Conservation (phyloP, 2,329 filamentous ascomycete genomes). For the Phaeosphaeria sp. region DNA sequence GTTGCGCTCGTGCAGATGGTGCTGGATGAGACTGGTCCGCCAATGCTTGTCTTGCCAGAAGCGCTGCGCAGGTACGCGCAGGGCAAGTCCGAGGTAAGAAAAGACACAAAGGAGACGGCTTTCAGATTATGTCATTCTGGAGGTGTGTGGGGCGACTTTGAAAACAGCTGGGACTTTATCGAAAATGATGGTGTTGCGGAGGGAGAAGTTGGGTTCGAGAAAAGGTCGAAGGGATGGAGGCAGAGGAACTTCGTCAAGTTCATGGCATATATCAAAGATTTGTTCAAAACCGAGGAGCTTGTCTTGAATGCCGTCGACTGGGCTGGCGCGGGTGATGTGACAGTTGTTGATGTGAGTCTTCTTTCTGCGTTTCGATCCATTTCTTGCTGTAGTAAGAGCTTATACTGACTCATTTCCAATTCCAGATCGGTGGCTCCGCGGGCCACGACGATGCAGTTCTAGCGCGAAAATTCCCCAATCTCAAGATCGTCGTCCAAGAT, state of each 20-base stretch:
- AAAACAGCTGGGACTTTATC: constrained; percentile 37
- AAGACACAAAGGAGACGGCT: constrained; percentile 32
- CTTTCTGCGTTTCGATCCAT: background rate
- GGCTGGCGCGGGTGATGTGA: constrained; percentile 28
- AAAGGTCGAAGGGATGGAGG: constrained; percentile 36
- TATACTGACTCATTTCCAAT: too few relatives aligned
- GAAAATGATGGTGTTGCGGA: constrained; percentile 36
- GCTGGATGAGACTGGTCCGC: constrained; percentile 32
- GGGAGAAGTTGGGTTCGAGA: constrained; percentile 16
- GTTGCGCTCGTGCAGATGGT: constrained; percentile 33
- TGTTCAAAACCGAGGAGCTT: constrained; percentile 36
- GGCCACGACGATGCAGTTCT: constrained; percentile 41
- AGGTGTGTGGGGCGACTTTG: constrained; percentile 28
- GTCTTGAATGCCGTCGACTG: constrained; percentile 36
- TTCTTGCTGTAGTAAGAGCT: background rate
- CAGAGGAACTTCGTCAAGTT: constrained; percentile 39
- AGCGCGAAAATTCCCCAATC: constrained; percentile 30
- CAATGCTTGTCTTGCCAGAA: constrained; percentile 37
- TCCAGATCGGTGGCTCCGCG: constrained; percentile 36
- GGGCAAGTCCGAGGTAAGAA: constrained; percentile 31
- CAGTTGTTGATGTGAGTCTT: constrained; percentile 37
- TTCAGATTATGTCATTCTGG: constrained; percentile 39
- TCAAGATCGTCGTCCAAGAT: constrained; percentile 41
- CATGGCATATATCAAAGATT: constrained; percentile 44
- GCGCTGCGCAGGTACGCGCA: constrained; percentile 33